phyloP scores from a whole-genome alignment of 1,139 yeast species.

The Pneumocystis canis region DNA sequence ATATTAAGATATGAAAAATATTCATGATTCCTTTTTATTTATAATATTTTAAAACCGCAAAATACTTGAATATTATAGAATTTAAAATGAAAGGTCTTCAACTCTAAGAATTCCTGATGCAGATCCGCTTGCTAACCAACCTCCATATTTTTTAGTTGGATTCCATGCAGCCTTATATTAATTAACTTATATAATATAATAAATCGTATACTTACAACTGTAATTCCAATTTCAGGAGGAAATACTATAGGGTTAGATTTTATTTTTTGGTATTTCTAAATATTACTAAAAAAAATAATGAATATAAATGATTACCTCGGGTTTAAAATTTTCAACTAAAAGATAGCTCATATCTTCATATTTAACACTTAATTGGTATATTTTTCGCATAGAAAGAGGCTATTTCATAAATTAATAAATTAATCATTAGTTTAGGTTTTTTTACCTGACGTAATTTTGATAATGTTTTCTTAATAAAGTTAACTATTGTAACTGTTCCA shows the following conservation, averaged over 20 bases:
- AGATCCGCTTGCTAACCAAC: conserved; percentile 7
- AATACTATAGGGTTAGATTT: conserved; percentile 1
- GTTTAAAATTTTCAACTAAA: conserved; percentile 3
- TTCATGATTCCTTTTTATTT: background rate
- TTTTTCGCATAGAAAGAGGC: conserved; percentile 1
- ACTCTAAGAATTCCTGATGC: conserved; percentile 6
- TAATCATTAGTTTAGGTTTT: background rate
- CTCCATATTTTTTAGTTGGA: conserved; percentile 2
- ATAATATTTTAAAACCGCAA: background rate
- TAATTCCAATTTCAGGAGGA: conserved; percentile 4
- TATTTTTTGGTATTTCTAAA: background rate
- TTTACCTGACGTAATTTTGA: conserved; percentile 3
- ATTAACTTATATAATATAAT: background rate
- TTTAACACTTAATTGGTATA: conserved; percentile 4
- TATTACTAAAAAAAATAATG: background rate
- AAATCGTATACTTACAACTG: background rate
- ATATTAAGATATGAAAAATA: background rate
- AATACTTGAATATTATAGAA: background rate
- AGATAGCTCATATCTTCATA: background rate
- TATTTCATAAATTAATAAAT: conserved; percentile 1
- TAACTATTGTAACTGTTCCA: conserved; percentile 4
- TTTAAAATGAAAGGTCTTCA: conserved; percentile 2
- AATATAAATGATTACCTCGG: background rate
- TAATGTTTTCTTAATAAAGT: conserved; percentile 1
- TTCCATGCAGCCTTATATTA: conserved; percentile 3